Base-by-base conservation (phyloP, 495 filamentous ascomycete species). In the Cudoniella acicularis region DNA sequence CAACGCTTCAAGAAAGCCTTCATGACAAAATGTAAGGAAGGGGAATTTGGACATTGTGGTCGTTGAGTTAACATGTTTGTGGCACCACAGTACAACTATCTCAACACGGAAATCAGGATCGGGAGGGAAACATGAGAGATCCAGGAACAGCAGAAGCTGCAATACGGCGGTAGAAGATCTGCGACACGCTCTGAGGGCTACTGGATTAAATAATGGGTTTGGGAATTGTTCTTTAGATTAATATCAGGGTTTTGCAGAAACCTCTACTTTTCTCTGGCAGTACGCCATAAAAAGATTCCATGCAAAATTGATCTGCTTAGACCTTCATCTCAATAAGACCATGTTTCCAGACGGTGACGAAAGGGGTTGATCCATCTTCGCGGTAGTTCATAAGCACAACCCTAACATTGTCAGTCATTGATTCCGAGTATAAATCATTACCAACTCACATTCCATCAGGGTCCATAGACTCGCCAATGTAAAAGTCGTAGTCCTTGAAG, bases 401-500 rank as follows among this genome's bases (percentile, higher is more conserved):
- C 91, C 91, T 96, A 61, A 2, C 42, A 22, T 22, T 24, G 69
- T 60, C 46, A 53, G 57, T 25, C 40, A 36, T 24, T 10, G 21
- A 25, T 25, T 41, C 1, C 10, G 25, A 11, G 13, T 26, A 10
- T 0, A 59, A 17, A 9, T 2, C 57, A 22, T 43, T 24, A 13
- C 23, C 48, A 40, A 79, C 78, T 64, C 73, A 89, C 94, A 98
- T 98, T 76, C 88, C 92, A 65, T 96, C 90, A 60, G 86, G 83
- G 70, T 96, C 84, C 90, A 92, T 93, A 61, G 83, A 87, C 80
- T 92, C 84, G 72, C 94, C 93, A 66, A 89, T 88, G 73, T 92
- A 89, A 75, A 96, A 90, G 67, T 98, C 94, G 72, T 85, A 96
- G 80, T 98, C 88, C 77, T 93, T 90, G 82, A 96, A 96, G 75